Evolutionary conservation across 805 yeast species (phyloP), one percentile per base, ranked within the genome.

Genomic region (Sugiyamaella marilandica): DNA sequence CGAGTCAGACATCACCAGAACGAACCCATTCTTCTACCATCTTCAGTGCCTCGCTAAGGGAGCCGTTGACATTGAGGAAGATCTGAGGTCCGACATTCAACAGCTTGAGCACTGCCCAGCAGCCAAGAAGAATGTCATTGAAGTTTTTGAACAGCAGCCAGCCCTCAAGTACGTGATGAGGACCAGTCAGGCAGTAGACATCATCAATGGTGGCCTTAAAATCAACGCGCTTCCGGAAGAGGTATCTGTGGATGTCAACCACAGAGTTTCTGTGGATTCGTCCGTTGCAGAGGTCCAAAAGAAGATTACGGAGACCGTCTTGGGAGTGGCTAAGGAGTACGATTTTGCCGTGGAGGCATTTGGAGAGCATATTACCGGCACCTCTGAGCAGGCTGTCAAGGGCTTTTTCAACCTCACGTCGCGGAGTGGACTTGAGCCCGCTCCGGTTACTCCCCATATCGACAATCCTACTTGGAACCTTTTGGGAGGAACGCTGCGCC

Each of bases 171-270:
- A 55, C 36, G 35, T 77, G 48, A 68, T 83, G 21, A 71, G 75
- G 50, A 85, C 92, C 0, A 76, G 87, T 3, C 87, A 82, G 66
- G 85, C 92, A 0, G 74, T 78, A 45, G 89, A 84, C 61, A 74
- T 83, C 21, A 73, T 87, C 54, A 63, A 69, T 10, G 94, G 94
- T 29, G 95, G 95, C 43, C 77, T 82, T 53, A 87, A 87, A 68
- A 75, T 83, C 24, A 87, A 87, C 62, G 90, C 94, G 0, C 70
- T 87, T 45, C 95, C 95, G 2, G 92, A 86, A 63, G 67, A 73
- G 24, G 79, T 79, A 2, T 66, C 69, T 31, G 71, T 82, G 41
- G 63, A 75, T 34, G 73, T 84, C 43, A 85, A 87, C 67, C 85
- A 84, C 62, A 74, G 95, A 62, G 74, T 86, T 51, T 77, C 80